Percentiles rank a stretch among this genome's conserved stretches.
Conservation (phyloP, 176 grass and related monocot species). For the Poa annua region DNA sequence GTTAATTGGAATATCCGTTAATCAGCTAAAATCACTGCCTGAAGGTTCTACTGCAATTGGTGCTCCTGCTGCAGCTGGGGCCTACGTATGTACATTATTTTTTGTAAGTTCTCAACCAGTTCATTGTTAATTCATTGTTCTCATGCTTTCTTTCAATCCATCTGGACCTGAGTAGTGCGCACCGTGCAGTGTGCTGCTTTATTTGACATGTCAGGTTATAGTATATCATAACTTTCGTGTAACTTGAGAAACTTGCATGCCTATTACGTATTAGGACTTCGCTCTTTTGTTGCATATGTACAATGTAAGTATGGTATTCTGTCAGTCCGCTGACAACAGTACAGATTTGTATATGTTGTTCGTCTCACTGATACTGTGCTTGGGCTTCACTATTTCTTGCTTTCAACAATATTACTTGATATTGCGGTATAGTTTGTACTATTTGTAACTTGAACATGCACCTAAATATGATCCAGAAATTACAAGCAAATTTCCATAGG, state of each 20-base stretch:
- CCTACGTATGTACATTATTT: slow-evolving; percentile 87
- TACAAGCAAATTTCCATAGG: background rate
- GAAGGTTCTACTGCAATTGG: slow-evolving; percentile 82
- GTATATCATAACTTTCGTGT: background rate
- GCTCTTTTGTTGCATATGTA: background rate
- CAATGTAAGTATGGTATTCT: background rate
- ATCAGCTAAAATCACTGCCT: slow-evolving; percentile 87
- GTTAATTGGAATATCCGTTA: slow-evolving; percentile 96
- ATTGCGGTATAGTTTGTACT: background rate
- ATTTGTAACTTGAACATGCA: background rate
- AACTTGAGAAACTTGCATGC: slow-evolving; percentile 19
- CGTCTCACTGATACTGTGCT: slow-evolving; percentile 6
- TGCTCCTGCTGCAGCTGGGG: slow-evolving; percentile 84
- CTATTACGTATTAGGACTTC: slow-evolving; percentile 10
- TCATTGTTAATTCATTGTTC: slow-evolving; percentile 19
- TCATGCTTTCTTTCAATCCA: background rate
- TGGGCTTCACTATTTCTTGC: slow-evolving; percentile 5
- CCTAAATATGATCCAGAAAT: background rate
- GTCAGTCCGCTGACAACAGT: background rate
- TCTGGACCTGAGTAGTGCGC: background rate
- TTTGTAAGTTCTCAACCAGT: slow-evolving; percentile 69
- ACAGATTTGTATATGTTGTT: slow-evolving; percentile 1
- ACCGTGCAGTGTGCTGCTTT: background rate
- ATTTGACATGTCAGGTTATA: slow-evolving; percentile 27
- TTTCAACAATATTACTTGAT: slow-evolving; percentile 9